phyloP scores from a whole-genome alignment of 2,329 filamentous ascomycete genomes.

The Neofusicoccum parvum region DNA sequence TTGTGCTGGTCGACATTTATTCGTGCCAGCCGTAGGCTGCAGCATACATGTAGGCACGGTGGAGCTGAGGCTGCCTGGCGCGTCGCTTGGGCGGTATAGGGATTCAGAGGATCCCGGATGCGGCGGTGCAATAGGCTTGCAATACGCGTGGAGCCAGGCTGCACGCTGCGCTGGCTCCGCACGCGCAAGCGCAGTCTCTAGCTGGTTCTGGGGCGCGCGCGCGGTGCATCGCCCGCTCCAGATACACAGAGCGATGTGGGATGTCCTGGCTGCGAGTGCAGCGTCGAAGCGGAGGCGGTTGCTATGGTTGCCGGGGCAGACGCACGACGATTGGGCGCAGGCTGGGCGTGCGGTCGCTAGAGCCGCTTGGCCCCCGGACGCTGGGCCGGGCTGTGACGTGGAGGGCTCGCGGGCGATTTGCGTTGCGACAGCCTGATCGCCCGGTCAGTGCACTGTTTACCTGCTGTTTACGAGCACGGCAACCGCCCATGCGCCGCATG shows the following conservation, averaged over 20 bases:
- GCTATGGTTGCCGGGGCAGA: constrained; percentile 1
- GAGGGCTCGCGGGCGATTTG: constrained; percentile 13
- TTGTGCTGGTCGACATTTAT: too few relatives aligned
- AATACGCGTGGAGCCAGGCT: neutral
- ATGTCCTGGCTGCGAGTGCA: constrained; percentile 10
- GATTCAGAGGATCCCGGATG: neutral
- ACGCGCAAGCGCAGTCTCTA: neutral
- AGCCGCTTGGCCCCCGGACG: neutral
- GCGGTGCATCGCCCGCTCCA: neutral
- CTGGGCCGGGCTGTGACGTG: constrained; percentile 11
- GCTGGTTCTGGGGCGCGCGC: neutral
- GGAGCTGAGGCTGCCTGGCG: neutral
- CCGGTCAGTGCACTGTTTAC: constrained; percentile 17
- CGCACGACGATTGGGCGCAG: constrained; percentile 1
- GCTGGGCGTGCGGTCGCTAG: neutral
- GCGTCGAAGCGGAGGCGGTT: constrained; percentile 6
- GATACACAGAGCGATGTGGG: neutral
- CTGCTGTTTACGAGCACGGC: constrained; percentile 19
- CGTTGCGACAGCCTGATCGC: constrained; percentile 9
- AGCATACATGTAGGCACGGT: too few relatives aligned
- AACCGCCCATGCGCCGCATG: constrained; percentile 12
- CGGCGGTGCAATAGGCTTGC: neutral
- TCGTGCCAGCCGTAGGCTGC: too few relatives aligned
- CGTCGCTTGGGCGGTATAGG: neutral
- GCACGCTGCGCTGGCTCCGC: neutral